These are phyloP conservation scores for Porogramme epimiltina DNA, from an alignment of 1,284 basidiomycete species.

Conservation along the genomic window DNA sequence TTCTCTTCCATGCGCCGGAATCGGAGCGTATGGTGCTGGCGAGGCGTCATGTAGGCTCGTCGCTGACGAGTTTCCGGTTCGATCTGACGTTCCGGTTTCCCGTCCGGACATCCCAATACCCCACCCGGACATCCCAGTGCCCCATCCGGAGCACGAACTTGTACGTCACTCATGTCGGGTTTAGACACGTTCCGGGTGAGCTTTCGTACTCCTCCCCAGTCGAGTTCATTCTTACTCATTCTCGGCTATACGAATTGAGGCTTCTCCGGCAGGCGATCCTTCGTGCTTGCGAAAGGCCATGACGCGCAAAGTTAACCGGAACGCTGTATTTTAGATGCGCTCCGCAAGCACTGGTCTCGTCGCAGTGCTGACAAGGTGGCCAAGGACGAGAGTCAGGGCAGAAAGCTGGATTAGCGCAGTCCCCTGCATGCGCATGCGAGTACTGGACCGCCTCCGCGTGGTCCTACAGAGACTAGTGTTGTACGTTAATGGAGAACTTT, in stretches of 20 bases:
- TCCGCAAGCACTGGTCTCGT: too few species aligned
- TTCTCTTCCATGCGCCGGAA: too few species aligned
- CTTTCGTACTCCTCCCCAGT: too few species aligned
- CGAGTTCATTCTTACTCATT: not conserved
- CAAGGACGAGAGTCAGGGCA: too few species aligned
- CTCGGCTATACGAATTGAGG: constrained; percentile 7
- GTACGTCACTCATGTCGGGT: constrained; percentile 37
- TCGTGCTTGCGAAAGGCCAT: constrained; percentile 25
- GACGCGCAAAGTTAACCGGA: constrained; percentile 23
- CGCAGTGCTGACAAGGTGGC: too few species aligned
- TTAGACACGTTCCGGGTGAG: constrained; percentile 42
- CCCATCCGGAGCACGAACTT: constrained; percentile 38
- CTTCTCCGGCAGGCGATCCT: constrained; percentile 44
- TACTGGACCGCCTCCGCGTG: too few species aligned
- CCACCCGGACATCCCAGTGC: constrained; percentile 31
- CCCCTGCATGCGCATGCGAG: too few species aligned
- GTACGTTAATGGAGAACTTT: too few species aligned
- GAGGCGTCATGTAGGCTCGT: constrained; percentile 27
- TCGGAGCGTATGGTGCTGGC: not conserved
- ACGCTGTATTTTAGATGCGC: constrained; percentile 26
- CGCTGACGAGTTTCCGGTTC: constrained; percentile 32
- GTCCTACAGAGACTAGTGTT: too few species aligned
- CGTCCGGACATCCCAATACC: too few species aligned
- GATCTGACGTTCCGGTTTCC: too few species aligned
- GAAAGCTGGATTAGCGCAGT: too few species aligned